Conservation (phyloP, 106 monocot species). For the Dendrobium huoshanense region DNA sequence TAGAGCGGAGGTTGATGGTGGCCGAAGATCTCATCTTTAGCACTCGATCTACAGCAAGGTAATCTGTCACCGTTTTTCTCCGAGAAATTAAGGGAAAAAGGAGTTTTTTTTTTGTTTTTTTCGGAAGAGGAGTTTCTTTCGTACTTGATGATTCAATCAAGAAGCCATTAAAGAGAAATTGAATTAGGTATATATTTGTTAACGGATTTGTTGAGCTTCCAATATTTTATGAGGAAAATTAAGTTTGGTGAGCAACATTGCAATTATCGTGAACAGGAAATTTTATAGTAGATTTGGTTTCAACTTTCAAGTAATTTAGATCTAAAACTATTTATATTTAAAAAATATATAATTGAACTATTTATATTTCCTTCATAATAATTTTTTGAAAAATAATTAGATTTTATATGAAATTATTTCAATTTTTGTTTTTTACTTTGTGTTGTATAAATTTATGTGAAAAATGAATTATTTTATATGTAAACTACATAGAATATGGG, state of each 20-base stretch:
- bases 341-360: background rate
- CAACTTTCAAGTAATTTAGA: background rate
- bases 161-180: background rate
- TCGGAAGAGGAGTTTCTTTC: background rate
- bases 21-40: background rate
- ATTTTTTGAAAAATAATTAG: too few species aligned
- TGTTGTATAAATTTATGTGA: too few species aligned
- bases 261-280: background rate
- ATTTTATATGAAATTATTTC: too few species aligned
- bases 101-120: background rate
- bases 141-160: background rate
- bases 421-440: too few species aligned
- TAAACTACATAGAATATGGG: too few species aligned
- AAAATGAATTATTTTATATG: too few species aligned
- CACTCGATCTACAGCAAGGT: background rate
- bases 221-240: background rate
- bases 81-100: background rate
- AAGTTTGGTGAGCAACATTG: background rate
- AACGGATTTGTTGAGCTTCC: background rate
- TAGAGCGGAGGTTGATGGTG: background rate
- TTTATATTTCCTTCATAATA: too few species aligned
- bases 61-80: background rate
- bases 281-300: background rate
- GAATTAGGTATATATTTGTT: background rate
- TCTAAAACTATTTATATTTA: background rate